Conservation (phyloP, 1,284 basidiomycete species). For the Fomitopsis betulina region DNA sequence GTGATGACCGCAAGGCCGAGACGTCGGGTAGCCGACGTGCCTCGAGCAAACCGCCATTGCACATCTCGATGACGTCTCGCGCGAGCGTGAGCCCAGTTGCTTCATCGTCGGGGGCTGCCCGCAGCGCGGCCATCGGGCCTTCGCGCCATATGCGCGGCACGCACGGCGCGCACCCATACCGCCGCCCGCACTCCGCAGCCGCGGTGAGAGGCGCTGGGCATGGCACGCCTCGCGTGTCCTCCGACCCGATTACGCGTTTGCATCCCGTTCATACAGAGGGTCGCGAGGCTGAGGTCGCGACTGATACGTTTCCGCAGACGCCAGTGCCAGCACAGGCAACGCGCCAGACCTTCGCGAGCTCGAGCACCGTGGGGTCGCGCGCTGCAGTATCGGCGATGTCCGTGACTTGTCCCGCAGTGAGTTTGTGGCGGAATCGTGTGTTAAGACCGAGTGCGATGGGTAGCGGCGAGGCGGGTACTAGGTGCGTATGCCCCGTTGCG, state of each 20-base stretch:
- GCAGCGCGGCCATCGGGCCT: conserved; percentile 16
- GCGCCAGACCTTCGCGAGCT: conserved; percentile 14
- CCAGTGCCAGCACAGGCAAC: conserved; percentile 8
- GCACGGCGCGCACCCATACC: conserved; percentile 25
- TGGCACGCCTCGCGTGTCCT: neutral
- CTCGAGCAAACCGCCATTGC: conserved; percentile 18
- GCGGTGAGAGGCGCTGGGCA: conserved; percentile 7
- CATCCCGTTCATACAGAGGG: neutral
- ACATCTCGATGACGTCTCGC: conserved; percentile 15
- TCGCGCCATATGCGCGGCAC: conserved; percentile 18
- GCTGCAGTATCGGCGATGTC: conserved; percentile 17
- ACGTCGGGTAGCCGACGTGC: conserved; percentile 10
- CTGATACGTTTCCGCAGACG: neutral
- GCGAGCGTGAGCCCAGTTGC: conserved; percentile 17
- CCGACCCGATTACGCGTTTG: neutral
- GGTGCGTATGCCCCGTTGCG: conserved; percentile 9
- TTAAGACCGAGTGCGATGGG: conserved; percentile 6
- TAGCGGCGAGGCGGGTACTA: neutral
- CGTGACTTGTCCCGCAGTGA: conserved; percentile 18
- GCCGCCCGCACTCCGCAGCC: conserved; percentile 20
- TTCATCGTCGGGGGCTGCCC: conserved; percentile 18
- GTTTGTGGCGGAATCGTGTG: conserved; percentile 16
- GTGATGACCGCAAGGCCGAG: neutral
- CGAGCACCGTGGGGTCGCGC: conserved; percentile 2
- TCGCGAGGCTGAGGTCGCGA: neutral